phyloP scores from a whole-genome alignment of 75 land plant genomes.

The Pinus albicaulis region DNA sequence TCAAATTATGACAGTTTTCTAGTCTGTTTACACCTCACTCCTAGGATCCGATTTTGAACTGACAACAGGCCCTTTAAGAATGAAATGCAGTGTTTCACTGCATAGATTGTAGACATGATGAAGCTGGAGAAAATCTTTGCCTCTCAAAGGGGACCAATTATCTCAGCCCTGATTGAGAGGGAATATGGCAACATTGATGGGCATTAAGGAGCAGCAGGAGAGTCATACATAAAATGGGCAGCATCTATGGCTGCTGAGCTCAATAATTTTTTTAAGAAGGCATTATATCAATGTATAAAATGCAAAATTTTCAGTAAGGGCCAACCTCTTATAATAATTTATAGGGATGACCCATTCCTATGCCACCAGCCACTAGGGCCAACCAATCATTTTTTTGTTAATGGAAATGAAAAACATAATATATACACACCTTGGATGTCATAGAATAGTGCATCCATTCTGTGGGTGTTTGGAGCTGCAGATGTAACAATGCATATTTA shows the following conservation, averaged over 20 bases:
- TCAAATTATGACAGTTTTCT: constrained; percentile 49
- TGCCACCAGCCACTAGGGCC: too few relatives aligned
- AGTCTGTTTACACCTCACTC: constrained; percentile 34
- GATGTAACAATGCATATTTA: too few relatives aligned
- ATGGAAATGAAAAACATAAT: too few relatives aligned
- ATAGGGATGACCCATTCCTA: too few relatives aligned
- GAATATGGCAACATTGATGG: constrained; percentile 61
- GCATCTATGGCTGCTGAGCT: constrained; percentile 62
- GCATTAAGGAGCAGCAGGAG: constrained; percentile 46
- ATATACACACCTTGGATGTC: too few relatives aligned
- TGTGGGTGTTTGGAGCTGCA: too few relatives aligned
- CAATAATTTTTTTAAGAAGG: too few relatives aligned
- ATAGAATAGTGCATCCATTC: too few relatives aligned
- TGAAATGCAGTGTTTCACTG: constrained; percentile 49
- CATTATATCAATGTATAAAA: too few relatives aligned
- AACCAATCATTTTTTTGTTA: too few relatives aligned
- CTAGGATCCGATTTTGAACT: constrained; percentile 42
- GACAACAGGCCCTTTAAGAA: constrained; percentile 46
- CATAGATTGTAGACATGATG: constrained; percentile 53
- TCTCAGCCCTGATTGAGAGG: constrained; percentile 65
- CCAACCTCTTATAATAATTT: too few relatives aligned
- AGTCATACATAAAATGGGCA: constrained; percentile 69
- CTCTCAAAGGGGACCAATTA: constrained; percentile 38
- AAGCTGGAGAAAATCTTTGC: constrained; percentile 42
- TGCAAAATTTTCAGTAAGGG: too few relatives aligned